Evolutionary conservation across 2,329 filamentous ascomycete species (phyloP), one percentile per base, ranked within the genome.

Genomic region (Coniochaeta sp.): DNA sequence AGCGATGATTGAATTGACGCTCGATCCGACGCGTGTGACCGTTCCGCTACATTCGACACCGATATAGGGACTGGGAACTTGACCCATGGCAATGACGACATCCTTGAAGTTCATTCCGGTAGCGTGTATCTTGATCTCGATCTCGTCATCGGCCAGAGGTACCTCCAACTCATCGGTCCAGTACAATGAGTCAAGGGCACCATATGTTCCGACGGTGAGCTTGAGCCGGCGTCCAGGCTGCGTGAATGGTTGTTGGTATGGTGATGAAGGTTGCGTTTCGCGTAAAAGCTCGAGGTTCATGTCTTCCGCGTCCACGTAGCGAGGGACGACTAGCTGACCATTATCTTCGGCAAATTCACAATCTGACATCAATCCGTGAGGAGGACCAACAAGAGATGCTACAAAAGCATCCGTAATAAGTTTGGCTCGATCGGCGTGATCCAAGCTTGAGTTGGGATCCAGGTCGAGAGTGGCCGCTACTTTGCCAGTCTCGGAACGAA

Each of bases 31-130:
- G 12, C 66, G 63, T 43, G 62, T 67, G n/a, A 79, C 66, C 26
- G 62, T 58, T 1, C 77, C 77, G n/a, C 62, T 61, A 1, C 31
- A 38, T 36, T 55, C 52, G 14, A 55, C 26, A 8, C 52, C 52
- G 28, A 33, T 33, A 8, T 55, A 28, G 33, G 55, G 33, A 24
- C 31, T 57, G 31, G 55, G 55, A 2, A 77, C 58, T 57, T 81
- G 80, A 2, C 74, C 75, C 62, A 71, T 65, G 16, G 68, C 60
- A 8, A 68, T 71, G 22, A 76, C 71, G 1, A 72, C 60, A 58
- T 79, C 77, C 5, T 67, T 38, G 26, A 66, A 59, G 8, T 64
- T 70, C 16, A 79, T 59, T 14, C 55, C 36, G n/a, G 33, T 57
- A 6, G 36, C 55, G 6, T 36, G n/a, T 9, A 57, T 28, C 34